Evolutionary conservation across 2,329 filamentous ascomycete genomes (phyloP), one percentile per base, ranked within the genome.

Genomic region (Talaromyces sp.): DNA sequence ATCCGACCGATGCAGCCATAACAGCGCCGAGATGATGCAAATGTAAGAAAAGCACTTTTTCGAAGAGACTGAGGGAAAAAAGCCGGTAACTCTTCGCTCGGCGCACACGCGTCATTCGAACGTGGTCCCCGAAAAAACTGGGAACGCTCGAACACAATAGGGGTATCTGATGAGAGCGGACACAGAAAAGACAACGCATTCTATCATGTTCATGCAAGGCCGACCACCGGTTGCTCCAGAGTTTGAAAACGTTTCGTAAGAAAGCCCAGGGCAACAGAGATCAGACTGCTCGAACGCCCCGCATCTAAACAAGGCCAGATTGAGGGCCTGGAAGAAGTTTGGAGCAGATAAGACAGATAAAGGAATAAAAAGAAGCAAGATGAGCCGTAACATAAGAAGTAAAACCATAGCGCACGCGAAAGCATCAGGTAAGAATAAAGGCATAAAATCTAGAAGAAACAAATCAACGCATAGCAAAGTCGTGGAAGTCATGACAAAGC

Each of bases 201-300:
- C 77, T 80, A 79, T 79, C 72, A 75, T 76, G 70, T 73, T 71
- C 72, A 75, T 74, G 72, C 72, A 75, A 71, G 69, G 66, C 68
- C 65, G 66, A 69, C 64, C 64, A 65, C 62, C 61, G 35, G 43
- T 68, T 65, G 66, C 67, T 63, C 61, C 56, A 60, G 58, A 58
- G 42, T 35, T 10, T 32, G 49, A 52, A 61, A 35, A 45, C 48
- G 47, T 42, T 47, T 60, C 59, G n/a, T n/a, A 58, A 14, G 33
- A 19, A 39, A 27, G 11, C 32, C 30, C 43, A 55, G 57, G 68
- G 65, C 65, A 68, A 61, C 51, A 58, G 63, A 64, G 61, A 70
- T 65, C 67, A 63, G 64, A 66, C 68, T 69, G 71, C 73, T 72
- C 68, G 66, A 70, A 68, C 65, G 67, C 66, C 63, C 59, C 68